Evolutionary conservation across 352 stramenopile genomes (phyloP).

Genomic region (Blastocystis sp.): DNA sequence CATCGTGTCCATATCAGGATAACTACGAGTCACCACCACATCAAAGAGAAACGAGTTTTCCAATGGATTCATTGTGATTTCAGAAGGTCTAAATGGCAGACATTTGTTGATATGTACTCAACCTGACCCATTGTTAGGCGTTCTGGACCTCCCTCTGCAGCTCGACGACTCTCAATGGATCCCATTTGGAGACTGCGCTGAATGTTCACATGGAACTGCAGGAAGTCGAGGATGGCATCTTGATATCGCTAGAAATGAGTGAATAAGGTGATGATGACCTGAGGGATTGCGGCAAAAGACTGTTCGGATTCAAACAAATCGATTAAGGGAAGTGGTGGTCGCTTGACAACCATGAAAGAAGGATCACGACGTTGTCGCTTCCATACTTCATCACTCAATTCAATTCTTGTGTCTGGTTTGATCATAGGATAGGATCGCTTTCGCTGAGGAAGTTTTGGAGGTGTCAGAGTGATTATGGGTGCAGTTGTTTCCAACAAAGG

Average conservation of each 20-base stretch:
- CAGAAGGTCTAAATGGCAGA: too few species aligned
- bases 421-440: background rate
- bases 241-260: background rate
- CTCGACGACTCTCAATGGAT: background rate
- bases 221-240: background rate
- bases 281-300: too few species aligned
- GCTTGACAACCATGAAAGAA: background rate
- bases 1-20: background rate
- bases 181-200: background rate
- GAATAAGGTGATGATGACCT: too few species aligned
- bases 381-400: background rate
- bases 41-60: background rate
- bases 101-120: too few species aligned
- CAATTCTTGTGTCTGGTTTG: background rate
- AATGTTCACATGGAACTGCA: background rate
- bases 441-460: background rate
- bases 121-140: too few species aligned
- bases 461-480: background rate
- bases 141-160: too few species aligned
- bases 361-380: conserved; percentile 4
- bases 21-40: background rate
- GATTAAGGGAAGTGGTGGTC: background rate
- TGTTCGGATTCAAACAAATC: too few species aligned
- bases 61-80: too few species aligned
- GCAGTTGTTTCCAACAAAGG: too few species aligned